Percentiles rank a stretch among this genome's conserved stretches.
phyloP scores from a whole-genome alignment of 164 flowering plant genomes.

The Vitis rupestris region DNA sequence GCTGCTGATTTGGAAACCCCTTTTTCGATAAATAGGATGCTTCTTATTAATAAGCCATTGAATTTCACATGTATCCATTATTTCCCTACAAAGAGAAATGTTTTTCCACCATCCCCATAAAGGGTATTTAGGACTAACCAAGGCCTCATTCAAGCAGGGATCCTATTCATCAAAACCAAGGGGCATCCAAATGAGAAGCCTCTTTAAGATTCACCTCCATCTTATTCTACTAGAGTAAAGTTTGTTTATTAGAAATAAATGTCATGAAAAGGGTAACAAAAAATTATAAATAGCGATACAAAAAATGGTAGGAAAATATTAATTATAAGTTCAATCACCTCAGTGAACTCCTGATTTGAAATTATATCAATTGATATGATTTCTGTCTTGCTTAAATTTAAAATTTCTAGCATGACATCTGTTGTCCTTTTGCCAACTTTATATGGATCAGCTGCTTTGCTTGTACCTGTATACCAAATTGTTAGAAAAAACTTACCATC shows the following conservation, averaged over 20 bases:
- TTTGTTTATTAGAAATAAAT: no score
- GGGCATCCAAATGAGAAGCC: not conserved
- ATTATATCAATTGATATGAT: conserved; percentile 68
- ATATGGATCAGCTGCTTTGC: conserved; percentile 70
- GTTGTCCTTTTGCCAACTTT: conserved; percentile 80
- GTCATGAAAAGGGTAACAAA: no score
- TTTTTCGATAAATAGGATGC: no score
- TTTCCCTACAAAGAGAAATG: no score
- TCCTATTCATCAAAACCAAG: not conserved
- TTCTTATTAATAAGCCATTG: no score
- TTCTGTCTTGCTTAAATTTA: conserved; percentile 84
- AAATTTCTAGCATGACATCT: conserved; percentile 65
- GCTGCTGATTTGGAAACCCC: not conserved
- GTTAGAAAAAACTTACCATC: conserved; percentile 5
- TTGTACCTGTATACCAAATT: conserved; percentile 57
- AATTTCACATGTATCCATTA: no score
- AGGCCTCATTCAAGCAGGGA: not conserved
- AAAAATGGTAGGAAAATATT: no score
- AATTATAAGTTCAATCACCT: conserved; percentile 51
- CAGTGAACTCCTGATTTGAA: conserved; percentile 94
- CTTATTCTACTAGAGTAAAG: not conserved
- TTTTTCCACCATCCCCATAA: not conserved
- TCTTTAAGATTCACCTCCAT: not conserved
- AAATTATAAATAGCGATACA: no score
- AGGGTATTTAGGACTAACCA: not conserved